Conservation (phyloP, 129 eudicot genomes). For the Flaveria ramosissima region DNA sequence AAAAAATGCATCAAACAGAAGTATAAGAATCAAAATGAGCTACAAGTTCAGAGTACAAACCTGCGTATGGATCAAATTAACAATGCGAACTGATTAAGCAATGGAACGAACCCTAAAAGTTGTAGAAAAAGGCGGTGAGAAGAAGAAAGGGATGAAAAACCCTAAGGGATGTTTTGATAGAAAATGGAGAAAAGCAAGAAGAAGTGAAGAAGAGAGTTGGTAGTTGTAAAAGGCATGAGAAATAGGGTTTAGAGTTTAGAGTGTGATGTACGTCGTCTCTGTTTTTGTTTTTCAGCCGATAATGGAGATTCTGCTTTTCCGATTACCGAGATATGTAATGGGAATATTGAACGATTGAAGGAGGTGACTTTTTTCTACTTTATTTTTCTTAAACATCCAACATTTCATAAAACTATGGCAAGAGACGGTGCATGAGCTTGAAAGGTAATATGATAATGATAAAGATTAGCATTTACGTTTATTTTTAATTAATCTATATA, state of each 20-base stretch:
- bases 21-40: background rate
- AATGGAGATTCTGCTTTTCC: conserved; percentile 21
- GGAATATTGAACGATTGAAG: background rate
- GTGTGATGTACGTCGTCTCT: background rate
- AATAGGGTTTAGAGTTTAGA: conserved; percentile 1
- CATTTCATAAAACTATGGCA: no score
- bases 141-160: background rate
- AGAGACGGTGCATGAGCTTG: no score
- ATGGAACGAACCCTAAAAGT: conserved; percentile 3
- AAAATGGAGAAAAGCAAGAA: background rate
- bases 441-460: no score
- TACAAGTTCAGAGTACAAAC: background rate
- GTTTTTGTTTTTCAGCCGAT: conserved; percentile 28
- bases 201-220: background rate
- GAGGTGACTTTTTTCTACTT: background rate
- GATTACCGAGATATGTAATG: background rate
- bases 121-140: background rate
- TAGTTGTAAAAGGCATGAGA: conserved; percentile 12
- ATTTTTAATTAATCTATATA: no score
- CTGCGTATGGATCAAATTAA: conserved; percentile 8
- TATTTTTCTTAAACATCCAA: background rate
- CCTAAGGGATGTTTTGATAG: background rate
- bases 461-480: no score
- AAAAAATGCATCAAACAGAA: background rate
- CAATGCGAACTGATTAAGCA: background rate